Conservation (phyloP, 78 protist genomes). For the Isochrysis galbana region DNA sequence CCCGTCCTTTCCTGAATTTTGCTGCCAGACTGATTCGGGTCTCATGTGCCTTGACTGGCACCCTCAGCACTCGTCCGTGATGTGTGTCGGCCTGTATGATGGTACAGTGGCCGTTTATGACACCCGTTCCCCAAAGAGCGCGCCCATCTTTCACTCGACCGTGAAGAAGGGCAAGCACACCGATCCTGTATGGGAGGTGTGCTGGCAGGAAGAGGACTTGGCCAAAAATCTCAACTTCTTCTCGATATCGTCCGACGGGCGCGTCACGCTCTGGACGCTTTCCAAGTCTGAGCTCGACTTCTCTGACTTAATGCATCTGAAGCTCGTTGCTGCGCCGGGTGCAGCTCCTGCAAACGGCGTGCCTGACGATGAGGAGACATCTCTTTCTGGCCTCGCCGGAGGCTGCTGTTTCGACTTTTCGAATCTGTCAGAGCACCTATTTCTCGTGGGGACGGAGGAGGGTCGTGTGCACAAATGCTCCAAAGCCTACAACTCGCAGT, state of each 20-base stretch:
- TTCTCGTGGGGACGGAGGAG: conserved; percentile 86
- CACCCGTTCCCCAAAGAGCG: background rate
- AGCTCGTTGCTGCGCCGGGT: background rate
- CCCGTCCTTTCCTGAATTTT: conserved; percentile 73
- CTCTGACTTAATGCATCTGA: conserved; percentile 52
- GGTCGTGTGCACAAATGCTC: conserved; percentile 78
- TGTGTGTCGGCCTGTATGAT: conserved; percentile 78
- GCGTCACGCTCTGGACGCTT: conserved; percentile 76
- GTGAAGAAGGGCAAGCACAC: conserved; percentile 80
- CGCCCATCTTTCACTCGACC: conserved; percentile 55
- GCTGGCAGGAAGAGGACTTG: conserved; percentile 71
- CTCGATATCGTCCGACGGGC: conserved; percentile 78
- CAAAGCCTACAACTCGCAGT: conserved; percentile 72
- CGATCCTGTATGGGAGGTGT: conserved; percentile 76
- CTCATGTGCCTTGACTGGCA: conserved; percentile 83
- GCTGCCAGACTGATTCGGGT: conserved; percentile 59
- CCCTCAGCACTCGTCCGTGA: conserved; percentile 55
- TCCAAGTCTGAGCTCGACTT: conserved; percentile 64
- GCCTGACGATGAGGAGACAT: background rate
- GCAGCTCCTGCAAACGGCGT: background rate
- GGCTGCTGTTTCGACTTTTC: conserved; percentile 74
- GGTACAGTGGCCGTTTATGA: conserved; percentile 53
- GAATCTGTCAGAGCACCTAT: conserved; percentile 50
- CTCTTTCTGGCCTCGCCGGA: conserved; percentile 59
- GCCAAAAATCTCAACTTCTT: conserved; percentile 59